Conservation (phyloP, 202 grass and related monocot genomes). For the Schoenoplectus tabernaemontani region DNA sequence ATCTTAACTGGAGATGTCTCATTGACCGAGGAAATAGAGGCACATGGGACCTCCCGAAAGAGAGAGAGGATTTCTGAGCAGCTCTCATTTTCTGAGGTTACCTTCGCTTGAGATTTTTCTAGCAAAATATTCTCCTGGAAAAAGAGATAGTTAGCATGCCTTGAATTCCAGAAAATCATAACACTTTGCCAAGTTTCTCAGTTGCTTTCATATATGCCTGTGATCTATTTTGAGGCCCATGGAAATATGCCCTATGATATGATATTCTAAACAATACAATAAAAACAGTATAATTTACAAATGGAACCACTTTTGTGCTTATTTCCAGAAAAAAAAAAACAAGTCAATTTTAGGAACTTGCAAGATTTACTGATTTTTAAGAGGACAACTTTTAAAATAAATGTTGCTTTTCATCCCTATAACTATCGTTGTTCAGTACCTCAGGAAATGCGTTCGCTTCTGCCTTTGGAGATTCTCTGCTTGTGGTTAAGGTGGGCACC, state of each 20-base stretch:
- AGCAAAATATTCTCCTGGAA: constrained; percentile 29
- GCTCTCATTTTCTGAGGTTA: constrained; percentile 48
- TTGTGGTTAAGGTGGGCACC: constrained; percentile 21
- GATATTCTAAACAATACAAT: neutral
- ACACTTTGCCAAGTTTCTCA: neutral
- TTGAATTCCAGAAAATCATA: constrained; percentile 5
- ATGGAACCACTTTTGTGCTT: neutral
- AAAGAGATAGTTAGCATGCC: constrained; percentile 20
- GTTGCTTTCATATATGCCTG: neutral
- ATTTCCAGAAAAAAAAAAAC: neutral
- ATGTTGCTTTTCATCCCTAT: neutral
- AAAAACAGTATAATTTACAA: constrained; percentile 1
- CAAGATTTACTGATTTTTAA: neutral
- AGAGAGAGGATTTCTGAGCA: constrained; percentile 68
- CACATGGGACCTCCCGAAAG: constrained; percentile 51
- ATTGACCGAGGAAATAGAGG: constrained; percentile 66
- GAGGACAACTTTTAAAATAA: neutral
- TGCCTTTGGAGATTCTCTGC: constrained; percentile 25
- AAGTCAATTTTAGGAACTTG: neutral
- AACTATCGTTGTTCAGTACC: constrained; percentile 35
- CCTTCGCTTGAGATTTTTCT: constrained; percentile 47
- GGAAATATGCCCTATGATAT: neutral
- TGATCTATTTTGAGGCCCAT: neutral
- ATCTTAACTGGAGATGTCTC: constrained; percentile 50
- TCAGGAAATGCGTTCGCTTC: constrained; percentile 35